These are phyloP conservation scores for Tephrocybe sp. DNA, from an alignment of 768 basidiomycete genomes.

Conservation along the genomic window DNA sequence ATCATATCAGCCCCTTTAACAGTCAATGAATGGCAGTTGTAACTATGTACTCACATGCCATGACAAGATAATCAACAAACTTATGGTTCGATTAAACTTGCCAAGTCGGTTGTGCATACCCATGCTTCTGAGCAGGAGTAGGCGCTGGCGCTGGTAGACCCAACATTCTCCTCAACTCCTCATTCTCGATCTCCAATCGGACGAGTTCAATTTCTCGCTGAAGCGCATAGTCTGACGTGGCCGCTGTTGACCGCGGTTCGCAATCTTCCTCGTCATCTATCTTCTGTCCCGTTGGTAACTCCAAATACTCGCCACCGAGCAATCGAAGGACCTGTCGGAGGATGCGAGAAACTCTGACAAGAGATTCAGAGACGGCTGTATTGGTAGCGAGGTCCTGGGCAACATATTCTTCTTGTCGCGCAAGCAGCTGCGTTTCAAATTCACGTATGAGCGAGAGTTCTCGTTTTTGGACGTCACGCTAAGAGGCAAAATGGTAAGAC, in stretches of 20 bases:
- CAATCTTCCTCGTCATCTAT: constrained; percentile 33
- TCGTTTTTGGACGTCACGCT: constrained; percentile 93
- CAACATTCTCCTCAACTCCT: constrained; percentile 70
- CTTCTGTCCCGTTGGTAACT: constrained; percentile 18
- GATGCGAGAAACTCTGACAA: constrained; percentile 66
- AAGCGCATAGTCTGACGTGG: constrained; percentile 69
- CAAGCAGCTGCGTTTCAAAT: constrained; percentile 83
- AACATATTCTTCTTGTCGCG: constrained; percentile 67
- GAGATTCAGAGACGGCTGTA: constrained; percentile 63
- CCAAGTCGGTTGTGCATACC: constrained; percentile 15
- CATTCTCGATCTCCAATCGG: constrained; percentile 86
- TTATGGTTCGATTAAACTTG: constrained; percentile 11
- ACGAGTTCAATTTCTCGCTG: constrained; percentile 91
- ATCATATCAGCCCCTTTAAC: too few species aligned
- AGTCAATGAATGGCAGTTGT: too few species aligned
- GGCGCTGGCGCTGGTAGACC: constrained; percentile 37
- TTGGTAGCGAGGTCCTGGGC: constrained; percentile 55
- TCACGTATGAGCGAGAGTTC: constrained; percentile 88
- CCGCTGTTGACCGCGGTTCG: constrained; percentile 35
- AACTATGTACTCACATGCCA: too few species aligned
- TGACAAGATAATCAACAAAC: background rate
- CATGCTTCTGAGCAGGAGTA: constrained; percentile 19
- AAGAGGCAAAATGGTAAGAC: constrained; percentile 7
- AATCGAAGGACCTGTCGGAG: constrained; percentile 70
- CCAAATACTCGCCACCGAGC: constrained; percentile 61